Evolutionary conservation across 1,284 basidiomycete genomes (phyloP), one percentile per base, ranked within the genome.

Genomic region (Ganoderma resinaceum): DNA sequence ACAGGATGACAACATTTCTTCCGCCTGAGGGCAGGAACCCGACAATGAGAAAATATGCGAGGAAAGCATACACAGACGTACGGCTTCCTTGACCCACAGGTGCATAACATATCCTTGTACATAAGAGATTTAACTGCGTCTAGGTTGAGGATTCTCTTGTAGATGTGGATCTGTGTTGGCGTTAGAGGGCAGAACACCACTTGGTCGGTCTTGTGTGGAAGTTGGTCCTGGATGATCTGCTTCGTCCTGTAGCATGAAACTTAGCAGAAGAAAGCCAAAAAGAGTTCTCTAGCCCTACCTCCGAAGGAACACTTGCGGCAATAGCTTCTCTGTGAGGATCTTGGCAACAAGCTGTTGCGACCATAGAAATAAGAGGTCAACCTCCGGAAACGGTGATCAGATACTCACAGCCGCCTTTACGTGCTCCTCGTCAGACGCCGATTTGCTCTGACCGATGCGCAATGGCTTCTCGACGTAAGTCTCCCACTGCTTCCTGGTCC

Each of bases 101-200:
- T 81, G 71, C 95, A 97, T 0, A 77, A 80, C n/a, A 91, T 86
- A 67, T 93, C 88, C 75, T 90, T 89, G 33, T 82, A 83, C 40
- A 92, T 79, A 69, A 96, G 82, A 65, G 90, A 87, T 72, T 91
- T 87, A 12, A 95, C 86, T 14, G 87, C 83, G 1, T 84, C 81
- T 73, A 86, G 87, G 12, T 80, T 78, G 26, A 96, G 80, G 26
- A 96, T 85, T 2, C 86, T 84, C 72, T 88, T 91, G 80, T 97
- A 96, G 0, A 89, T 91, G 14, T 79, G 76, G 26, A 89, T 85
- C 78, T 96, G 95, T 43, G 81, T 84, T 0, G 80, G 68, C 0
- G 92, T 92, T 59, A 97, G 80, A 20, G 94, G 94, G 76, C 95
- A 97, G 76, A 96, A 95, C 7, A 96, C 93, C n/a, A 96, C 91